Base-by-base conservation (phyloP, 345 rosid genomes). In the Mercurialis annua region DNA sequence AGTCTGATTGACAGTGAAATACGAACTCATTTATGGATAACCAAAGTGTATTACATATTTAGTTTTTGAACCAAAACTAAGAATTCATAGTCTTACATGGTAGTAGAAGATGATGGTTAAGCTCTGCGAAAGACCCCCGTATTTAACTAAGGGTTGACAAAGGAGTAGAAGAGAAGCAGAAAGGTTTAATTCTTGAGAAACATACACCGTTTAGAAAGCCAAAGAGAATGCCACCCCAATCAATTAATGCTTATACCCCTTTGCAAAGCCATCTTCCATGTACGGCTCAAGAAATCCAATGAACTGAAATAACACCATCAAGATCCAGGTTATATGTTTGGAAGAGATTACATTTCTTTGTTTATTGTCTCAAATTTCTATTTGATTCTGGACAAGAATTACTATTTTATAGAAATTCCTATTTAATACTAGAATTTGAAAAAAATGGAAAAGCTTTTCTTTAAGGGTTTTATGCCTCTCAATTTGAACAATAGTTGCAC, bases 251-350 rank as follows among this genome's bases (percentile, higher is more conserved):
- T 75, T 89, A 90, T 89, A 92, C 58, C 89, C 82, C 78, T 78
- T 82, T 43, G 82, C 53, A 80, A 80, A 87, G 69, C 94, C 94
- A 79, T 86, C 92, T 54, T 77, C 81, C 79, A 38, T 78, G 72
- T 87, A 87, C 54, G 94, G 96, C 81, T 92, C 92, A 62, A 92
- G 87, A 81, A 92, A 89, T 65, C 94, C 94, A 65, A 89, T 81
- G 75, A 92, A 85, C 98, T 92, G 84, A 73, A 78, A 81, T 24
- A 23, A 63, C 38, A 74, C 40, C n/a, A 67, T 26, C 23, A 69
- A 6, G 52, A 8, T 50, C 8, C 31, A 7, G 21, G 66, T 60
- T 20, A 6, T 6, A 50, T 34, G 21, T 36, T 48, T 33, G 17
- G 51, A 47, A 1, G 17, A 30, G 18, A 20, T 10, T 2, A 21